Percentiles rank a stretch among this genome's conserved stretches.
Evolutionary conservation across 805 yeast species (phyloP).

Genomic region (Candida bentonensis): DNA sequence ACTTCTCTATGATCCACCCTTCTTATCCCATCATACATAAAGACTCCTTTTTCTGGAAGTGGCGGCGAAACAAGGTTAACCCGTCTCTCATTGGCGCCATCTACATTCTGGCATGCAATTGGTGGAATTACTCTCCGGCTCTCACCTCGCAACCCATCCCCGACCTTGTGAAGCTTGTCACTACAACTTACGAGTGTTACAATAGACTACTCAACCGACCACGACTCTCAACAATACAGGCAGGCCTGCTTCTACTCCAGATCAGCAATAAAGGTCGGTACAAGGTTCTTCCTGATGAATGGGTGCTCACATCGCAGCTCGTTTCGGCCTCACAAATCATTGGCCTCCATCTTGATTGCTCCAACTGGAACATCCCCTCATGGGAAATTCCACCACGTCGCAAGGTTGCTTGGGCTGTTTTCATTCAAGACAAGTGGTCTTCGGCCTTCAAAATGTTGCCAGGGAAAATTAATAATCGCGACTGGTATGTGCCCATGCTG

Average conservation of each 20-base stretch:
- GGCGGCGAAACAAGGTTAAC: slow-evolving; percentile 9
- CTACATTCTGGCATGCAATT: slow-evolving; percentile 12
- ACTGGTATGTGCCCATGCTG: slow-evolving; percentile 15
- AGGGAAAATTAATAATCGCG: slow-evolving; percentile 13
- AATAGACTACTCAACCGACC: slow-evolving; percentile 15
- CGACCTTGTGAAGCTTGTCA: slow-evolving; percentile 9
- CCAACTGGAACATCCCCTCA: slow-evolving; percentile 17
- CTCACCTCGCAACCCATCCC: slow-evolving; percentile 11
- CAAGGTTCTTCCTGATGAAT: slow-evolving; percentile 9
- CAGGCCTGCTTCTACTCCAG: slow-evolving; percentile 21
- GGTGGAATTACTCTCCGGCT: slow-evolving; percentile 15
- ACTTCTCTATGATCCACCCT: slow-evolving; percentile 15
- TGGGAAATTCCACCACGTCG: slow-evolving; percentile 17
- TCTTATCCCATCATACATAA: slow-evolving; percentile 16
- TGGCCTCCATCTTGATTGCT: slow-evolving; percentile 15
- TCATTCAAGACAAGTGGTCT: slow-evolving; percentile 16
- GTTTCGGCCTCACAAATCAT: slow-evolving; percentile 15
- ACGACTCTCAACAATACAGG: slow-evolving; percentile 25
- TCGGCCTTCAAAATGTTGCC: slow-evolving; percentile 15
- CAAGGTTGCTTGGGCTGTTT: slow-evolving; percentile 18
- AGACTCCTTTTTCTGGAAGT: slow-evolving; percentile 8
- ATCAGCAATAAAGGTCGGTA: slow-evolving; percentile 8
- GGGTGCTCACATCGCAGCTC: slow-evolving; percentile 14
- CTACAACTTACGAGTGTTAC: slow-evolving; percentile 10
- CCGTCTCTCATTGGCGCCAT: slow-evolving; percentile 16